Conservation (phyloP, 2,329 filamentous ascomycete genomes). For the Ophiostoma fasciatum region DNA sequence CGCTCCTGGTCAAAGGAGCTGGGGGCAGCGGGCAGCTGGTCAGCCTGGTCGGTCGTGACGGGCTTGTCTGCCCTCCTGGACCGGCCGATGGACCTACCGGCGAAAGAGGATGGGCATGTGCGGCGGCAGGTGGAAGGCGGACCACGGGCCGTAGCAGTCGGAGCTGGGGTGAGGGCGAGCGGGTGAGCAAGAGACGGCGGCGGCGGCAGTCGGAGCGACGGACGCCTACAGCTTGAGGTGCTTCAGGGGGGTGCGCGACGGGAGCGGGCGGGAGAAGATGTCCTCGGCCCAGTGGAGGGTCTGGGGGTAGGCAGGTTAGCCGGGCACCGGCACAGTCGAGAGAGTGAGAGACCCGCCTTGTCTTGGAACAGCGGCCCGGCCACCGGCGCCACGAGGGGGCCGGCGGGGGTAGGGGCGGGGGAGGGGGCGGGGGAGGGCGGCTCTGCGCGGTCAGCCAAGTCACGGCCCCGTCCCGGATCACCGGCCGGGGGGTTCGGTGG, state of each 20-base stretch:
- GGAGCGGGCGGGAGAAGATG: slow-evolving; percentile 40
- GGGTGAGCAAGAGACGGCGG: neutral
- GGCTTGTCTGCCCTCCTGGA: neutral
- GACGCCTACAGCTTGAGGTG: slow-evolving; percentile 17
- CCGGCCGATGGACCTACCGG: slow-evolving; percentile 23
- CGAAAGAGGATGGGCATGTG: slow-evolving; percentile 39
- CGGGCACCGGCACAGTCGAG: too few species aligned
- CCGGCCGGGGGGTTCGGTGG: neutral
- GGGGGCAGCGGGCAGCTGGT: neutral
- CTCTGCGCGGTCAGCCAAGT: too few species aligned
- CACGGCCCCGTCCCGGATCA: too few species aligned
- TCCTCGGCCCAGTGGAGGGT: slow-evolving; percentile 42
- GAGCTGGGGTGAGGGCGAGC: slow-evolving; percentile 22
- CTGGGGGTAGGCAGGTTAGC: too few species aligned
- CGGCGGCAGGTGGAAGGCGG: slow-evolving; percentile 27
- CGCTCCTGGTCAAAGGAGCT: slow-evolving; percentile 41
- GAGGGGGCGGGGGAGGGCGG: too few species aligned
- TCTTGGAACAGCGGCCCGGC: slow-evolving; percentile 14
- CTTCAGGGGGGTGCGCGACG: slow-evolving; percentile 34
- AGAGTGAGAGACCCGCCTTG: too few species aligned
- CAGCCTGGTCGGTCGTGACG: too few species aligned
- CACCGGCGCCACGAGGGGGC: slow-evolving; percentile 21
- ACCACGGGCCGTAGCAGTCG: slow-evolving; percentile 30
- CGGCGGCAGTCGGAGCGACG: too few species aligned
- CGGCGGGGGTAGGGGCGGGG: too few species aligned